Evolutionary conservation across 2,329 filamentous ascomycete genomes (phyloP).

Genomic region (Cryphonectria naterciae): DNA sequence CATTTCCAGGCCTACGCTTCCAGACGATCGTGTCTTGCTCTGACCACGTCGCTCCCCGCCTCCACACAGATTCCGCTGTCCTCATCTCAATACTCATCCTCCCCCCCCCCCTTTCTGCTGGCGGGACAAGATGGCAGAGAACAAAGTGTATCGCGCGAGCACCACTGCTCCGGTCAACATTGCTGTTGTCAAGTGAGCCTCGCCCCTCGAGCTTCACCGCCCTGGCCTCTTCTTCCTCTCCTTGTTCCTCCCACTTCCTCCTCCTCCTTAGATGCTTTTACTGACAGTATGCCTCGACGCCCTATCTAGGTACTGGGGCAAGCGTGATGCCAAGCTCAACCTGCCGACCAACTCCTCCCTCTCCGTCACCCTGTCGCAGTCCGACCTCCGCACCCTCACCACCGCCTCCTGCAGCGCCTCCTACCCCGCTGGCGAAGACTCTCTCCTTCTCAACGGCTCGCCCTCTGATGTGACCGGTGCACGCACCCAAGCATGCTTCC

Average conservation of each 20-base stretch:
- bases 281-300: constrained; percentile 21
- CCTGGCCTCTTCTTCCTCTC: not conserved
- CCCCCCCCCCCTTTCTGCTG: no score
- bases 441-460: constrained; percentile 82
- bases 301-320: constrained; percentile 78
- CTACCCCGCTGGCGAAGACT: constrained; percentile 63
- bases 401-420: constrained; percentile 85
- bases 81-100: not conserved
- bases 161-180: constrained; percentile 98
- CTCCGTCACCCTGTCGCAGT: constrained; percentile 93
- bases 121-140: constrained; percentile 47
- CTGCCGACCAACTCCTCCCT: constrained; percentile 97
- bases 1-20: not conserved
- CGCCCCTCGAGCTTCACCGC: constrained; percentile 21
- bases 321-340: constrained; percentile 91
- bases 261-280: constrained; percentile 23
- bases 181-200: constrained; percentile 84
- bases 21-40: not conserved
- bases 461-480: constrained; percentile 84
- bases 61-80: not conserved
- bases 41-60: not conserved
- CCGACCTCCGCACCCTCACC: constrained; percentile 91
- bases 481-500: constrained; percentile 92
- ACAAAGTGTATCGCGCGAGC: constrained; percentile 81
- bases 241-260: constrained; percentile 19